These are phyloP conservation scores for Epicoccum nigrum DNA, from an alignment of 2,329 filamentous ascomycete species.

Conservation along the genomic window DNA sequence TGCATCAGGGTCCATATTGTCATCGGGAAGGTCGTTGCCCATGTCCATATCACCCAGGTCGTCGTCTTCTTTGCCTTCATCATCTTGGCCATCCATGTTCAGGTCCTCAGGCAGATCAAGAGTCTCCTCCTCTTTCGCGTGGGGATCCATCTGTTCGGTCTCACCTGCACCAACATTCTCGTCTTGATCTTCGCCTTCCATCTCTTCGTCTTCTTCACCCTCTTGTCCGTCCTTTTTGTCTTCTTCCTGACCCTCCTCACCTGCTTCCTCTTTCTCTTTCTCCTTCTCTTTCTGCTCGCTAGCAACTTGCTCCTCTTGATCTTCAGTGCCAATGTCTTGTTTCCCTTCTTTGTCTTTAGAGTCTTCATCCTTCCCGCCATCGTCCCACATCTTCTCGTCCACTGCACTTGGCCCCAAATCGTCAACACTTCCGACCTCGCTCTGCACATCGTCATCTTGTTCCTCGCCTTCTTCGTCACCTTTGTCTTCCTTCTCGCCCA, in stretches of 20 bases:
- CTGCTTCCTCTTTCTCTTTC: conserved; percentile 56
- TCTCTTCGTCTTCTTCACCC: conserved; percentile 61
- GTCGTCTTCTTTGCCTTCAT: conserved; percentile 63
- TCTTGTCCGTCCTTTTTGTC: conserved; percentile 65
- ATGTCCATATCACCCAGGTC: conserved; percentile 45
- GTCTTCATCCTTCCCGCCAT: conserved; percentile 75
- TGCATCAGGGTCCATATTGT: conserved; percentile 34
- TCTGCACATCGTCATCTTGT: conserved; percentile 72
- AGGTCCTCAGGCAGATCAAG: conserved; percentile 88
- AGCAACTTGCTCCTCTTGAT: conserved; percentile 54
- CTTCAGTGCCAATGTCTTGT: conserved; percentile 57
- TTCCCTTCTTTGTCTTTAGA: conserved; percentile 83
- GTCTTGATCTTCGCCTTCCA: conserved; percentile 65
- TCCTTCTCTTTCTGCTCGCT: conserved; percentile 57
- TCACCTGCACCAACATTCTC: conserved; percentile 70
- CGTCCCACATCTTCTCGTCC: conserved; percentile 99
- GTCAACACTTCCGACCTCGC: conserved; percentile 89
- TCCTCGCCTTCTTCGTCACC: conserved; percentile 59
- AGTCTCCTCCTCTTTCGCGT: conserved; percentile 80
- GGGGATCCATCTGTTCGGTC: conserved; percentile 70
- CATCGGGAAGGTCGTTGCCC: conserved; percentile 43
- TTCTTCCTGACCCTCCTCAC: conserved; percentile 67
- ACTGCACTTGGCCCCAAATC: conserved; percentile 87
- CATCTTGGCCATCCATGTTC: conserved; percentile 73
- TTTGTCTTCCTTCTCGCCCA: conserved; percentile 59